These are phyloP conservation scores for Pythium plurisporium DNA, from an alignment of 352 stramenopile species.

Conservation along the genomic window DNA sequence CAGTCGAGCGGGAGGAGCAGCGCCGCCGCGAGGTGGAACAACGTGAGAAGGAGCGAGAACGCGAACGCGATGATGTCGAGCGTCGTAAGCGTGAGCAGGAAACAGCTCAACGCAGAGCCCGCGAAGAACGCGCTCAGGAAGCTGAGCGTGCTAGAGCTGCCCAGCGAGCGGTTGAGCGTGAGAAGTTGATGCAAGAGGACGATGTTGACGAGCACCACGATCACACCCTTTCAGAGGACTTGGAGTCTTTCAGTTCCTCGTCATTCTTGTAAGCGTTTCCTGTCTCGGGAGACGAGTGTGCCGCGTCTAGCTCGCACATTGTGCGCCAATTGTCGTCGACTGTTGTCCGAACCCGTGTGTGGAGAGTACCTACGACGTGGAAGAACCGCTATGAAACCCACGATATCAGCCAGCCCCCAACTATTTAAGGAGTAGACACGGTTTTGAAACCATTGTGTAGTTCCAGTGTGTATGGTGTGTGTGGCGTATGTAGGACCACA, in stretches of 20 bases:
- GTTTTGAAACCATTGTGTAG: slow-evolving; percentile 23
- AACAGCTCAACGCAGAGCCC: slow-evolving; percentile 32
- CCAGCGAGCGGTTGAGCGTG: slow-evolving; percentile 51
- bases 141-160: slow-evolving; percentile 49
- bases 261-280: slow-evolving; percentile 69
- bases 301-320: background rate
- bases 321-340: slow-evolving; percentile 15
- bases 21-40: slow-evolving; percentile 60
- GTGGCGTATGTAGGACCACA: too few species aligned
- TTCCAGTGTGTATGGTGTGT: background rate
- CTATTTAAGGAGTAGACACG: slow-evolving; percentile 34
- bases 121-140: slow-evolving; percentile 58
- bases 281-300: background rate
- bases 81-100: slow-evolving; percentile 59
- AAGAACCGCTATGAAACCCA: background rate
- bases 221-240: slow-evolving; percentile 65
- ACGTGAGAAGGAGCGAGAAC: slow-evolving; percentile 53
- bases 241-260: slow-evolving; percentile 85
- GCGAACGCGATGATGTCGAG: slow-evolving; percentile 63
- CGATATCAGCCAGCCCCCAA: slow-evolving; percentile 13
- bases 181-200: slow-evolving; percentile 63
- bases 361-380: too few species aligned
- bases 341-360: slow-evolving; percentile 3
- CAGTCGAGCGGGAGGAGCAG: slow-evolving; percentile 61
- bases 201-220: slow-evolving; percentile 65